phyloP scores from a whole-genome alignment of 331 rosid genomes.

The Spiraea crenata region DNA sequence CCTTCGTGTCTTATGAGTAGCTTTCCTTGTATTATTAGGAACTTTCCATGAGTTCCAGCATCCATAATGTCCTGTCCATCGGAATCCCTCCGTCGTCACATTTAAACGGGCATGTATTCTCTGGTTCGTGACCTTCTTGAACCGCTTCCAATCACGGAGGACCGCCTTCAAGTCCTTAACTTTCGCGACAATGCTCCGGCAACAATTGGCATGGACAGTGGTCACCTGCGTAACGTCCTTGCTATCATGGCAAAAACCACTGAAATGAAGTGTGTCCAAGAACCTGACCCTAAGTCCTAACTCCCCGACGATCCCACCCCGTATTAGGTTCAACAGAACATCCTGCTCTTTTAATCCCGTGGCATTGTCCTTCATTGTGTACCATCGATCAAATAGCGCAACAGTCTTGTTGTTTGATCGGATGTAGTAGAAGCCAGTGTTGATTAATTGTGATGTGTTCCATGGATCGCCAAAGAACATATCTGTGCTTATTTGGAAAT shows the following conservation, averaged over 20 bases:
- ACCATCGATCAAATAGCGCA: constrained; percentile 61
- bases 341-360: constrained; percentile 69
- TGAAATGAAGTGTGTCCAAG: constrained; percentile 63
- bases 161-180: constrained; percentile 38
- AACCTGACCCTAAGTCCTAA: constrained; percentile 54
- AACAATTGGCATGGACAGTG: constrained; percentile 80
- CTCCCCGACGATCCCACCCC: constrained; percentile 29
- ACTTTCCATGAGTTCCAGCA: constrained; percentile 61
- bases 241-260: constrained; percentile 82
- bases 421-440: constrained; percentile 74
- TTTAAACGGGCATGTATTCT: constrained; percentile 13
- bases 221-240: constrained; percentile 40
- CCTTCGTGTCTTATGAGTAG: background rate
- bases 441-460: constrained; percentile 39
- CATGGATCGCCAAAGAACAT: constrained; percentile 43
- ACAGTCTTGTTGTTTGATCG: constrained; percentile 69
- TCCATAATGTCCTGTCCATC: constrained; percentile 47
- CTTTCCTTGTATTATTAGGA: background rate
- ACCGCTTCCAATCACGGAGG: constrained; percentile 66
- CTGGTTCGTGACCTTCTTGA: constrained; percentile 15
- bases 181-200: constrained; percentile 66
- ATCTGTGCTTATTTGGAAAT: constrained; percentile 69
- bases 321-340: constrained; percentile 46
- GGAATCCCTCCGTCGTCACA: background rate
- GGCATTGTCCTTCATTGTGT: constrained; percentile 46